Evolutionary conservation across 1,284 basidiomycete species (phyloP), one percentile per base, ranked within the genome.

Genomic region (Omphalotus olearius): DNA sequence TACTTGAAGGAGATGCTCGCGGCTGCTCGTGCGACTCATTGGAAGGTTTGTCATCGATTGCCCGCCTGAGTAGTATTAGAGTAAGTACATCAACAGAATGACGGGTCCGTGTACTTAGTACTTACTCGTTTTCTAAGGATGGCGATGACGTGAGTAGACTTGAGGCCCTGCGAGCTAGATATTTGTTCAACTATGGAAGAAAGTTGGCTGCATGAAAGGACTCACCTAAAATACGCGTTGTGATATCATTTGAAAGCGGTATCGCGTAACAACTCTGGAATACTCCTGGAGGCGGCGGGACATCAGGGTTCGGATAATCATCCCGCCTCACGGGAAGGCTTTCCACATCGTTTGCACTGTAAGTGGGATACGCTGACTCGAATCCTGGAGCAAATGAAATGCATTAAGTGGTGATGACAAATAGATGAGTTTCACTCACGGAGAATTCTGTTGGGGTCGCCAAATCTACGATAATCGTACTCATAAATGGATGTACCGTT

Each of bases 401-500:
- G 26, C 2, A 30, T 5, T 23, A 5, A 23, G 23, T 23, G 23
- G 43, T 4, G 25, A 9, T 5, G 23, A 11, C 13, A 18, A 4
- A 30, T 4, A 9, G 26, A 10, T 26, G 14, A 16, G 13, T 37
- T 23, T 23, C n/a, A 57, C 63, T 26, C 33, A 67, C 67, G 61
- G n/a, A 26, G 43, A 35, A 57, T 64, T n/a, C 58, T 56, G 1
- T 56, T 54, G 17, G 69, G 70, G 45, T 68, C 59, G 35, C 63
- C 61, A 40, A 62, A 61, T 0, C 49, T 59, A 26, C 57, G 53
- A 42, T 63, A 69, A 26, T 67, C 62, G 45, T 69, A 73, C 48
- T 71, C 68, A 35, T 71, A 73, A 9, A 73, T 59, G 30, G 58
- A 62, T 3, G 68, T 66, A 33, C 9, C 13, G 7, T 13, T 9